Evolutionary conservation across 169 alveolate genomes (phyloP).

Genomic region (Plasmodium sp.): DNA sequence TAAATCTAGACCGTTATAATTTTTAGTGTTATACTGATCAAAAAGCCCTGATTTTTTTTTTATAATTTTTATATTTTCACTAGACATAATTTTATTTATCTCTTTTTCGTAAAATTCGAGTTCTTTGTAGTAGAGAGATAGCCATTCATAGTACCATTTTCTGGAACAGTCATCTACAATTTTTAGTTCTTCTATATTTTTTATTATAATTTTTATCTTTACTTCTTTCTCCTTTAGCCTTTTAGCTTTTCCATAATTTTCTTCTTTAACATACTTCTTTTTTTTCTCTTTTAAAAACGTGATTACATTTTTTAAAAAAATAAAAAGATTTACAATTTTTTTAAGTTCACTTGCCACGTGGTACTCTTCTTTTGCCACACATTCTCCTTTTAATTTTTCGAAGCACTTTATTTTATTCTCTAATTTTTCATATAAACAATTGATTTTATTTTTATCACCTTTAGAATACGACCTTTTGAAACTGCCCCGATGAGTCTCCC

Average conservation of each 20-base stretch:
- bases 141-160: conserved; percentile 67
- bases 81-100: conserved; percentile 64
- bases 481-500: conserved; percentile 2
- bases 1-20: conserved; percentile 42
- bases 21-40: not conserved
- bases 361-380: conserved; percentile 69
- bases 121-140: conserved; percentile 61
- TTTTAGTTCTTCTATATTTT: conserved; percentile 60
- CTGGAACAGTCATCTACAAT: conserved; percentile 44
- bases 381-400: conserved; percentile 71
- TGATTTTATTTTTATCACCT: conserved; percentile 30
- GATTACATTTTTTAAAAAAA: conserved; percentile 59
- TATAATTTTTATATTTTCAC: conserved; percentile 63
- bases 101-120: conserved; percentile 68
- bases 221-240: conserved; percentile 68
- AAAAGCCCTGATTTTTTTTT: conserved; percentile 45
- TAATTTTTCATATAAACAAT: conserved; percentile 46
- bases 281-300: conserved; percentile 63
- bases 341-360: conserved; percentile 58
- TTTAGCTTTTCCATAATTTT: conserved; percentile 73
- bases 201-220: conserved; percentile 63
- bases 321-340: conserved; percentile 62
- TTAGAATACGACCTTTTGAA: conserved; percentile 25
- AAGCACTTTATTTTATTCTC: conserved; percentile 69
- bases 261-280: conserved; percentile 68